These are phyloP conservation scores for Cyclostephanos tholiformis DNA, from an alignment of 108 stramenopile genomes.

Conservation along the genomic window DNA sequence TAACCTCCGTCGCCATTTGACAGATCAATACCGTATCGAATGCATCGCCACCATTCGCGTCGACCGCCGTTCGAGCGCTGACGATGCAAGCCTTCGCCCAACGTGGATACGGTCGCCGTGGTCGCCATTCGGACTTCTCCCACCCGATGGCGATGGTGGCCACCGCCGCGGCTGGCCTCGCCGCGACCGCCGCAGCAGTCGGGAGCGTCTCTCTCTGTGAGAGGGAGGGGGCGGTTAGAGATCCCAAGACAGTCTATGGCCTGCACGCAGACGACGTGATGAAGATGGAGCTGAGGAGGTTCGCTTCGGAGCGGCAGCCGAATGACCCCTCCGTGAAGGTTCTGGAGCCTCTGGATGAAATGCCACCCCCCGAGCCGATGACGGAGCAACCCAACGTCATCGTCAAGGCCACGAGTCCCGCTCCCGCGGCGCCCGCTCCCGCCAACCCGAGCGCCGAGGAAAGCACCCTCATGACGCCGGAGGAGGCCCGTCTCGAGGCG, in stretches of 20 bases:
- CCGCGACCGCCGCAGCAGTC: slow-evolving; percentile 7
- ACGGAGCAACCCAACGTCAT: background rate
- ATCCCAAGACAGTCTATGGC: slow-evolving; percentile 48
- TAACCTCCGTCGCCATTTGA: background rate
- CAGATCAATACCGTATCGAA: slow-evolving; percentile 8
- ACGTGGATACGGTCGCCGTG: slow-evolving; percentile 9
- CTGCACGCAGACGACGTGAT: slow-evolving; percentile 40
- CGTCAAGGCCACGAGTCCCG: slow-evolving; percentile 31
- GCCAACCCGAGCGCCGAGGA: slow-evolving; percentile 33
- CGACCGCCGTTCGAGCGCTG: slow-evolving; percentile 39
- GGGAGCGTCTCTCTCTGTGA: slow-evolving; percentile 34
- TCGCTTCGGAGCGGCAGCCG: slow-evolving; percentile 24
- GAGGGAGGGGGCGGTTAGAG: slow-evolving; percentile 47
- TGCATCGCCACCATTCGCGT: slow-evolving; percentile 21
- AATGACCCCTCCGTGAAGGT: slow-evolving; percentile 16
- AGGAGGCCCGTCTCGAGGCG: slow-evolving; percentile 79
- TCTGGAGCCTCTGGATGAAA: slow-evolving; percentile 22
- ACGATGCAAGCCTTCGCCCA: slow-evolving; percentile 39
- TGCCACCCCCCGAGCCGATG: slow-evolving; percentile 5
- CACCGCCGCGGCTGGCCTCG: slow-evolving; percentile 19
- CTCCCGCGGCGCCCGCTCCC: background rate
- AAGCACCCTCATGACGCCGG: slow-evolving; percentile 60
- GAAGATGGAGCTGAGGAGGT: slow-evolving; percentile 37
- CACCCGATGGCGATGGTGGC: slow-evolving; percentile 24
- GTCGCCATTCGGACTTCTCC: slow-evolving; percentile 14